Evolutionary conservation across 371 early-diverging fungal species (phyloP).

Genomic region (Actinomucor elegans): DNA sequence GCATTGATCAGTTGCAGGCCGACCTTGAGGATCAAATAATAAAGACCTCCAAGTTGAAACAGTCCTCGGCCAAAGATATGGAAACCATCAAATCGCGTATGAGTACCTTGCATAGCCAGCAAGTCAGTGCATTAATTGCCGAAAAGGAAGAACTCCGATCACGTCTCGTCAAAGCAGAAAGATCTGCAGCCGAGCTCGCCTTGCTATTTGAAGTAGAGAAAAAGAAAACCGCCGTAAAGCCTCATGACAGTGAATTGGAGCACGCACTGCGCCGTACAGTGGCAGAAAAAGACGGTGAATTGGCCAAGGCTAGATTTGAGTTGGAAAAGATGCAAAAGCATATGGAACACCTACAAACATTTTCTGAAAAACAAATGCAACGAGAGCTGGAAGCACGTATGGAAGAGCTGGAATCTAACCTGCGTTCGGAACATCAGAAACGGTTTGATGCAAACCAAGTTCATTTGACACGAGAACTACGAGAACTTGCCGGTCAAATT

Average conservation of each 20-base stretch:
- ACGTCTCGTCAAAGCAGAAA: slow-evolving; percentile 3
- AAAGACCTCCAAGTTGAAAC: not conserved
- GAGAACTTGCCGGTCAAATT: slow-evolving; percentile 14
- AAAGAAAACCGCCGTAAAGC: not conserved
- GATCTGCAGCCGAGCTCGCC: not conserved
- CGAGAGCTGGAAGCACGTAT: slow-evolving; percentile 4
- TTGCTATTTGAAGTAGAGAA: not conserved
- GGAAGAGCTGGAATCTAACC: slow-evolving; percentile 1
- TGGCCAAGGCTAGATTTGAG: slow-evolving; percentile 1
- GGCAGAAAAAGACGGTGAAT: slow-evolving; percentile 19
- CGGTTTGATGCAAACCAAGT: slow-evolving; percentile 6
- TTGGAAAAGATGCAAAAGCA: slow-evolving; percentile 4
- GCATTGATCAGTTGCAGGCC: not conserved
- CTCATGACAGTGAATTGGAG: slow-evolving; percentile 13
- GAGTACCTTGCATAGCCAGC: not conserved
- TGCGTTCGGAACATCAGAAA: not conserved
- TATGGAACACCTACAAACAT: not conserved
- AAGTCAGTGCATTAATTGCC: not conserved
- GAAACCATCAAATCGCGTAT: not conserved
- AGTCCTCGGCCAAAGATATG: not conserved
- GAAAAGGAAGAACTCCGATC: slow-evolving; percentile 4
- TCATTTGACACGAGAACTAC: slow-evolving; percentile 18
- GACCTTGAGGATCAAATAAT: not conserved
- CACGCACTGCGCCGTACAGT: slow-evolving; percentile 10
- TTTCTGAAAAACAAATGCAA: slow-evolving; percentile 2